Evolutionary conservation across 306 rosid species (phyloP).

Genomic region (Pyrus pyrifolia): DNA sequence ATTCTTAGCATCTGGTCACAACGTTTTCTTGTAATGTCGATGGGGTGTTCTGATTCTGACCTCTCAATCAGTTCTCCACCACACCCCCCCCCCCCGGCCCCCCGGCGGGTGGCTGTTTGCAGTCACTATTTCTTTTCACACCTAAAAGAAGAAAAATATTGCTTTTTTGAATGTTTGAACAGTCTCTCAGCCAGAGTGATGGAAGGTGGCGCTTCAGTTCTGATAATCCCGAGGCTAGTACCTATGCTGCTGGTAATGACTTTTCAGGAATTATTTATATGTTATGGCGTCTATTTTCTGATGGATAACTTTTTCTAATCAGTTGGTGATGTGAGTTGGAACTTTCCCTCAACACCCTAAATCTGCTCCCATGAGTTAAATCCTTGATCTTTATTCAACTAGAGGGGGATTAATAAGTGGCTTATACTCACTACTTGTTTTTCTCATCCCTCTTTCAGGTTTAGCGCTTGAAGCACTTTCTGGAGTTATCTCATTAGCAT

Average conservation of each 20-base stretch:
- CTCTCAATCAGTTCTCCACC: neutral
- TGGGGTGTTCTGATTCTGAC: neutral
- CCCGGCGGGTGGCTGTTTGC: neutral
- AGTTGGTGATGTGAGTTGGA: neutral
- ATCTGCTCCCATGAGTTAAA: neutral
- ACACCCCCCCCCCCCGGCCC: no score
- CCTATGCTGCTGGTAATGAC: conserved; percentile 90
- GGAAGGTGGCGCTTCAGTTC: conserved; percentile 98
- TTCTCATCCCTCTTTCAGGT: conserved; percentile 36
- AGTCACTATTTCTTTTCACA: neutral
- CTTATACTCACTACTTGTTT: conserved; percentile 12
- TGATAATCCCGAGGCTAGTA: conserved; percentile 85
- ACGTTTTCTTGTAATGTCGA: neutral
- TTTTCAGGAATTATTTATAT: conserved; percentile 1
- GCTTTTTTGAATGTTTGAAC: conserved; percentile 17
- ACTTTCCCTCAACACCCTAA: neutral
- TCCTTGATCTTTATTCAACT: neutral
- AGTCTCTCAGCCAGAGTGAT: conserved; percentile 99
- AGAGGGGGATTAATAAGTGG: neutral
- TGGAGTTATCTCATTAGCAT: conserved; percentile 75
- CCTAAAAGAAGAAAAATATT: neutral
- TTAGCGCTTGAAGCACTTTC: conserved; percentile 94
- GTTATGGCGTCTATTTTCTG: neutral
- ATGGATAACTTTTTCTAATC: neutral
- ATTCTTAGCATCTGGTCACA: neutral